Evolutionary conservation across 345 rosid genomes (phyloP), one percentile per base, ranked within the genome.

Genomic region (Erodium maritimum): DNA sequence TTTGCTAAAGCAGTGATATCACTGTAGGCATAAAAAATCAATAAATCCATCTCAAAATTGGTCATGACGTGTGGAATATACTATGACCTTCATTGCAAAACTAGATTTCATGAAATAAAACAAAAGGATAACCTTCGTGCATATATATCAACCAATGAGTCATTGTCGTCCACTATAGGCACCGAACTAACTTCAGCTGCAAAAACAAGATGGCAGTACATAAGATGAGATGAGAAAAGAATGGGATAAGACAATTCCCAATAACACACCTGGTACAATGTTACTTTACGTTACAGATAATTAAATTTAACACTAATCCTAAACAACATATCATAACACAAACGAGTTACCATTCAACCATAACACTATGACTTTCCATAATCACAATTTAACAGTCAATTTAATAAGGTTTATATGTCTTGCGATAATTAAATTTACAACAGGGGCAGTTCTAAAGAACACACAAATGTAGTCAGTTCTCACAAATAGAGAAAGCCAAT

Each of bases 141-240:
- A 69, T 88, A 88, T 75, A 88, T 69, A 63, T 88, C 96, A 61
- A 88, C 50, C 60, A 88, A 76, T 23, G 96, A 78, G 73, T 85
- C 88, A 74, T 88, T 83, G 33, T 85, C 96, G 71, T 83, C 88
- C 55, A 88, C 96, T 50, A 88, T 75, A 0, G 94, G 99, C 71
- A 94, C 79, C 5, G 99, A 90, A 78, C 97, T 94, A 52, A 94
- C 93, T 66, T 80, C 77, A 61, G 95, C 99, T 94, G 87, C 71
- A 76, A 61, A 57, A 45, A 50, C 61, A 21, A 33, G 61, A 37
- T 20, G 23, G 55, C 48, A 66, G 21, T 25, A 56, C 57, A 61
- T 21, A 54, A 23, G 7, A 20, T 6, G 14, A 53, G 12, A 9
- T 13, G 9, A 53, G 19, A 53, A 19, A 53, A 22, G 14, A 53